Evolutionary conservation across 768 basidiomycete species (phyloP), one percentile per base, ranked within the genome.

Genomic region (Mycena venus): DNA sequence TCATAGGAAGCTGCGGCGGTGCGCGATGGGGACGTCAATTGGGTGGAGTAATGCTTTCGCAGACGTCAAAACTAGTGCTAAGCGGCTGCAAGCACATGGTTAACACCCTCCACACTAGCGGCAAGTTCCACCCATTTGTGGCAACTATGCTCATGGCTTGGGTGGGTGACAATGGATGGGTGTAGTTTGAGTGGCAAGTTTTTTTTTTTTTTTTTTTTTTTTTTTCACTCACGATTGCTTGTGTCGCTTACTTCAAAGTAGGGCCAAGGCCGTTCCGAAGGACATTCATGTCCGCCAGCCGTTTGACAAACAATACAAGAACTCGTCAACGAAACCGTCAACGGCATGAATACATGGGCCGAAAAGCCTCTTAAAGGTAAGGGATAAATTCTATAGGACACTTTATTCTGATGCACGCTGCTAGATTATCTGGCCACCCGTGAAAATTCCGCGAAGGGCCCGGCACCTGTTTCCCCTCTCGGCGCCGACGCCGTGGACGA

Each of bases 341-440:
- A 73, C 25, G 49, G 23, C 7, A 61, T 68, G 34, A 38, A 62
- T 36, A 49, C 29, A 21, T 73, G 72, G 72, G 72, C 72, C 6
- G 65, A 38, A 38, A 47, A 60, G n/a, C 72, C 72, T 7, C 65
- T 73, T 9, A 2, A 51, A 72, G 64, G 71, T 60, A 17, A 55
- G 53, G 40, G 6, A 38, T 23, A 32, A 49, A 31, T 47, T 10
- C 34, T 8, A 34, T 17, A 1, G 4, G 3, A 55, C 9, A 23
- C 19, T 34, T 63, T 15, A 27, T 2, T 7, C 51, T 55, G 34
- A 66, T 34, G 12, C 14, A 14, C 49, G 29, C n/a, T 15, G 12
- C 17, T 66, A 66, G 64, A 66, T n/a, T 29, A 66, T 55, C n/a
- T 51, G 0, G 34, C 21, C 4, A 27, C 0, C 32, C 32, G 32